phyloP scores from a whole-genome alignment of 129 eudicot species.

The Ambrosia artemisiifolia region DNA sequence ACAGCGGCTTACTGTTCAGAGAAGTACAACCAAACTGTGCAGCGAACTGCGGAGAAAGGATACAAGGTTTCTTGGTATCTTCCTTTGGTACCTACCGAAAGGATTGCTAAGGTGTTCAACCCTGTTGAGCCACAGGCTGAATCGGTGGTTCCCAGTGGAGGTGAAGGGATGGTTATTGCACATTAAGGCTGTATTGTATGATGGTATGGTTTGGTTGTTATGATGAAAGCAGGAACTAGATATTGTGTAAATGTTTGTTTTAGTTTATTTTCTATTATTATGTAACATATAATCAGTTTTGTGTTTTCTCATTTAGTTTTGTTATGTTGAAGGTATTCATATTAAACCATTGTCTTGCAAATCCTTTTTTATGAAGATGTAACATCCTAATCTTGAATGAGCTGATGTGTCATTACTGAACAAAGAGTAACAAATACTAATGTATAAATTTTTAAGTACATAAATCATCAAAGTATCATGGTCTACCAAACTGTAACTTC shows the following conservation, averaged over 20 bases:
- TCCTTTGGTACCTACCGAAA: constrained; percentile 60
- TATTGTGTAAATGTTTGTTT: not conserved
- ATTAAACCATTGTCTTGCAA: too few species aligned
- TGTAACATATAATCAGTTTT: not conserved
- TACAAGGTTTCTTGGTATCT: constrained; percentile 50
- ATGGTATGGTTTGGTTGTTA: not conserved
- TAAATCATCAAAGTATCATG: too few species aligned
- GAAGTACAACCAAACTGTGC: constrained; percentile 62
- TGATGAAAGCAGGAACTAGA: not conserved
- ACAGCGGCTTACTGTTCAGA: constrained; percentile 54
- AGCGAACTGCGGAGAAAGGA: constrained; percentile 46
- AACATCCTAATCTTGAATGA: too few species aligned
- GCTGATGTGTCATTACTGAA: too few species aligned
- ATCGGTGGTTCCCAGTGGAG: not conserved
- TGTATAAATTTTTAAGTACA: too few species aligned
- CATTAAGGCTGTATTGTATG: not conserved
- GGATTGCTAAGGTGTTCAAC: constrained; percentile 35
- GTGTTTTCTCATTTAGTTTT: not conserved
- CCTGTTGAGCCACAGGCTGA: not conserved
- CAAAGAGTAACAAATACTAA: too few species aligned
- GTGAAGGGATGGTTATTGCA: not conserved
- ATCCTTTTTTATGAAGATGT: too few species aligned
- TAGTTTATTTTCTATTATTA: not conserved
- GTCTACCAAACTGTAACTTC: too few species aligned
- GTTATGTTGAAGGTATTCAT: not conserved